These are phyloP conservation scores for Gyromitra esculenta DNA, from an alignment of 2,329 filamentous ascomycete genomes.

Conservation along the genomic window DNA sequence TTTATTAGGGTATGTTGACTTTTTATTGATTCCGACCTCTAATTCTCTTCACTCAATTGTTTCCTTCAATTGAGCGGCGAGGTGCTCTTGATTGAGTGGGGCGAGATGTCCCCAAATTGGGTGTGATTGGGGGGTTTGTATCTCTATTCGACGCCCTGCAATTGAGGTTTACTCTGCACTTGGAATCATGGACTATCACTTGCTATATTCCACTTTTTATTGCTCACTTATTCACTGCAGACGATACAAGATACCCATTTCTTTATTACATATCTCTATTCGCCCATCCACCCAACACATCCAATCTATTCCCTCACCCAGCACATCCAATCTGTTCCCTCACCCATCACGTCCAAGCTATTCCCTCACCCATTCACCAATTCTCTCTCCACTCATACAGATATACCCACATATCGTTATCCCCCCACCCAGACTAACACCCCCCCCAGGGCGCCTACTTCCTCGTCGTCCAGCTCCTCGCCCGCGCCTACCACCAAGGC, in stretches of 20 bases:
- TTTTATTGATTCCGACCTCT: neutral
- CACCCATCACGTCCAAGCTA: neutral
- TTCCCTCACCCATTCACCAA: neutral
- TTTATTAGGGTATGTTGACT: conserved; percentile 73
- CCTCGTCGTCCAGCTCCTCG: conserved; percentile 83
- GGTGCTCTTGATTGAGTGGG: too few species aligned
- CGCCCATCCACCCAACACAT: neutral
- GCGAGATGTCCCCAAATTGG: too few species aligned
- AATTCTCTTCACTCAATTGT: neutral
- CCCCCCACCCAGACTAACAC: neutral
- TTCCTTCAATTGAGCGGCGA: neutral
- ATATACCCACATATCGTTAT: too few species aligned
- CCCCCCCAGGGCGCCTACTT: conserved; percentile 77
- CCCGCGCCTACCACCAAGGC: conserved; percentile 93
- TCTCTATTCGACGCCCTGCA: neutral
- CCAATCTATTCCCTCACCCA: neutral
- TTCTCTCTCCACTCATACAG: neutral
- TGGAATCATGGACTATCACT: conserved; percentile 1
- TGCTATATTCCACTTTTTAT: neutral
- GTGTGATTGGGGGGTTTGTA: neutral
- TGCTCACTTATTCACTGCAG: too few species aligned
- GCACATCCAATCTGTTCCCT: neutral
- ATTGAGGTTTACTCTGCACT: neutral
- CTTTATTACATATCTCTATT: too few species aligned
- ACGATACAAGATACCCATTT: too few species aligned